Percentiles rank a stretch among this genome's conserved stretches.
Conservation (phyloP, 179 eudicot genomes). For the Sideroxylon spinosum region DNA sequence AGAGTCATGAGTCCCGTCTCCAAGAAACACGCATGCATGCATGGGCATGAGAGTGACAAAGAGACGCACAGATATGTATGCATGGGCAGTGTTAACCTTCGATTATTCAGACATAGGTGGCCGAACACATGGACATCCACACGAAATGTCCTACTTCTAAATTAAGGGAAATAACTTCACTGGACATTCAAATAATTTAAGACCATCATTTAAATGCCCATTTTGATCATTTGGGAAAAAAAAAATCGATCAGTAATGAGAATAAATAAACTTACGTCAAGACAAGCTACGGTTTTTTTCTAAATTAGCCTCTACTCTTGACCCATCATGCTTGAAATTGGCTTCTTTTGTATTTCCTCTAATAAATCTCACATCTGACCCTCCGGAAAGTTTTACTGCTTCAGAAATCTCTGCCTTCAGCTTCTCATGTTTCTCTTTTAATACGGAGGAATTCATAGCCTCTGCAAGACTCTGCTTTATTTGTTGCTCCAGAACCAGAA, state of each 20-base stretch:
- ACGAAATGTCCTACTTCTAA: background rate
- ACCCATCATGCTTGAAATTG: conserved; percentile 15
- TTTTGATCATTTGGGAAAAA: too few relatives aligned
- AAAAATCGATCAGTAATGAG: background rate
- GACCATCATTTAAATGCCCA: background rate
- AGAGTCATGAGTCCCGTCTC: background rate
- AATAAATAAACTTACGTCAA: conserved; percentile 25
- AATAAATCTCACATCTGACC: conserved; percentile 24
- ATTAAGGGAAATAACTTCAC: background rate
- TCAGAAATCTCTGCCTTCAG: conserved; percentile 49
- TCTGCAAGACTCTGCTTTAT: conserved; percentile 51
- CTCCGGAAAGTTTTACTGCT: conserved; percentile 31
- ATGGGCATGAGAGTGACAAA: background rate
- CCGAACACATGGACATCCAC: too few relatives aligned
- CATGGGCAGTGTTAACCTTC: too few relatives aligned
- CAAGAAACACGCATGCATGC: background rate
- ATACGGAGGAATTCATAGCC: conserved; percentile 44
- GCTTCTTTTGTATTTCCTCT: conserved; percentile 16
- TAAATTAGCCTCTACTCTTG: conserved; percentile 30
- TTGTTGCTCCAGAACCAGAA: conserved; percentile 45
- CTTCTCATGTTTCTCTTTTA: conserved; percentile 47
- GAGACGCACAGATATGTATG: background rate
- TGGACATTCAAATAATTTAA: background rate
- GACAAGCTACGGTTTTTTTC: conserved; percentile 25
- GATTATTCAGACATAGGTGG: background rate